These are phyloP conservation scores for Eucommia ulmoides DNA, from an alignment of 257 asterid species.

Conservation along the genomic window DNA sequence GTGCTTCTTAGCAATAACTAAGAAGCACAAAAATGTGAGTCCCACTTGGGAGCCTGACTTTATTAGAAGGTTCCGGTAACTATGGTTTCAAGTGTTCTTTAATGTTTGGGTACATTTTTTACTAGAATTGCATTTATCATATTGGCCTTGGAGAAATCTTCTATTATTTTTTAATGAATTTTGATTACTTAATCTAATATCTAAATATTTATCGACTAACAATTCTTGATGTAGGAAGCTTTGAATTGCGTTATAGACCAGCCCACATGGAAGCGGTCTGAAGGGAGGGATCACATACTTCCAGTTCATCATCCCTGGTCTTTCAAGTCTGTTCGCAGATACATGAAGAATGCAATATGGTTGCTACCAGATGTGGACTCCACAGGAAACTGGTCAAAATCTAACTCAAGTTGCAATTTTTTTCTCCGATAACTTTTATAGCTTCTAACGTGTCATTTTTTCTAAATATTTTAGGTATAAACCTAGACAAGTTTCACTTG, in stretches of 20 bases:
- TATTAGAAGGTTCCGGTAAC: too few relatives aligned
- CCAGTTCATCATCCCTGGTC: conserved; percentile 99
- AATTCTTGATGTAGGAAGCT: conserved; percentile 56
- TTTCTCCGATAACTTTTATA: conserved; percentile 7
- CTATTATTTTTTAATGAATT: background rate
- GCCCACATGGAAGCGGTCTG: conserved; percentile 97
- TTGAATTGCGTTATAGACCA: conserved; percentile 86
- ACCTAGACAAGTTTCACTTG: conserved; percentile 98
- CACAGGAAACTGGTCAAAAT: conserved; percentile 82
- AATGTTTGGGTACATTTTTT: background rate
- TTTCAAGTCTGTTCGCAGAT: conserved; percentile 83
- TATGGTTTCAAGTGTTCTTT: background rate
- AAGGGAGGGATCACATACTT: conserved; percentile 96
- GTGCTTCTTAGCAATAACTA: too few relatives aligned
- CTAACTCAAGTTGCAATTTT: conserved; percentile 5
- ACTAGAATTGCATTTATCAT: background rate
- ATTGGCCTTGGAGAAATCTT: background rate
- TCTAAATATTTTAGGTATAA: conserved; percentile 60
- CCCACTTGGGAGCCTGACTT: too few relatives aligned
- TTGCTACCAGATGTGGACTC: conserved; percentile 99
- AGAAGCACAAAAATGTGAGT: too few relatives aligned
- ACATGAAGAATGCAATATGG: conserved; percentile 91
- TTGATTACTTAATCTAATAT: background rate
- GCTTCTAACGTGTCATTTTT: conserved; percentile 13
- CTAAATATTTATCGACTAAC: background rate